Evolutionary conservation across 352 stramenopile species (phyloP).

Genomic region (Hyaloperonospora arabidopsidis): DNA sequence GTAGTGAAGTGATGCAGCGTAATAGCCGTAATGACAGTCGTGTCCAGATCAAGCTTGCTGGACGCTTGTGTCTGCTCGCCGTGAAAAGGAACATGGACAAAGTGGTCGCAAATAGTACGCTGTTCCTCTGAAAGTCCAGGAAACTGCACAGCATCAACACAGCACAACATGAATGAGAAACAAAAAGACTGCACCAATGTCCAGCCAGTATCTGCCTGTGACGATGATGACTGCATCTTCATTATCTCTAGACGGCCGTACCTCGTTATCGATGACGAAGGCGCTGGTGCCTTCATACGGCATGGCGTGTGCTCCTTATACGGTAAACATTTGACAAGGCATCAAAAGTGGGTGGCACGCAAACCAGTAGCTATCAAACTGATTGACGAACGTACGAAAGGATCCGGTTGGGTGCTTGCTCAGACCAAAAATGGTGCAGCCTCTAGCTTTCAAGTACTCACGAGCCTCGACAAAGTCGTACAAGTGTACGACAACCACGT

Average conservation of each 20-base stretch:
- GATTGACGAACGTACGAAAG: slow-evolving; percentile 22
- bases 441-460: slow-evolving; percentile 46
- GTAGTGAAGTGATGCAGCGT: slow-evolving; percentile 61
- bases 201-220: not conserved
- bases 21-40: slow-evolving; percentile 57
- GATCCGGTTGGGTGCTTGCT: slow-evolving; percentile 17
- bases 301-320: slow-evolving; percentile 42
- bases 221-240: slow-evolving; percentile 3
- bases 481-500: slow-evolving; percentile 64
- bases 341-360: not conserved
- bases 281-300: slow-evolving; percentile 47
- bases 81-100: slow-evolving; percentile 54
- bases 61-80: slow-evolving; percentile 35
- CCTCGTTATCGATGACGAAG: slow-evolving; percentile 76
- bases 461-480: slow-evolving; percentile 58
- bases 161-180: not conserved
- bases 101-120: slow-evolving; percentile 53
- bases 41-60: slow-evolving; percentile 37
- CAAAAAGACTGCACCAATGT: not conserved
- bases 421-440: slow-evolving; percentile 57
- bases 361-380: not conserved
- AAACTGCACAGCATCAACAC: slow-evolving; percentile 22
- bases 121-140: slow-evolving; percentile 50
- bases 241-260: slow-evolving; percentile 6
- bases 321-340: slow-evolving; percentile 13